Base-by-base conservation (phyloP, 768 basidiomycete genomes). In the Pulveroboletus sp. region DNA sequence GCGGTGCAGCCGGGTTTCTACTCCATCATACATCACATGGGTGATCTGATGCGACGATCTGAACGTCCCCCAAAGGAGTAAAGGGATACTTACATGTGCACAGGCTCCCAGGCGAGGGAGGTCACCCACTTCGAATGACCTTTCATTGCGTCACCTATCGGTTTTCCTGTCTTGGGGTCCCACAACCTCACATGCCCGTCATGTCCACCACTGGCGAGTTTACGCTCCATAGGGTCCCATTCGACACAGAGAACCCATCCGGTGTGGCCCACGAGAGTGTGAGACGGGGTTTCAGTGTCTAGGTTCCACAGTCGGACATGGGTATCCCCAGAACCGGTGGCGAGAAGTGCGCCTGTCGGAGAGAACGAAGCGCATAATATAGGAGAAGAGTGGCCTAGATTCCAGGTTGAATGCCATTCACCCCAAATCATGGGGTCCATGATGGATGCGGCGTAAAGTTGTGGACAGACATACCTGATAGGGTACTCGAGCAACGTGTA, bases 101-200 rank as follows among this genome's bases (percentile, higher is more conserved):
- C 83, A 6, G 96, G 95, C 64, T 98, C 96, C 92, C 94, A 98
- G 31, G 93, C 80, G 20, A 99, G 77, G 14, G 89, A 89, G 4
- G 88, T 98, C 50, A 98, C 85, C 93, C 94, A 97, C 73, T 98
- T 97, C 24, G 89, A 77, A 62, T 99, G 96, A 0, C 96, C 95
- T 61, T 84, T 89, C 57, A 98, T 71, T 0, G 89, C 89, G 47
- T 93, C 89, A 8, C 95, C 93, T 17, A 90, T 76, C 0, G 90
- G 75, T 61, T 91, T 91, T 23, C 96, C 94, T 0, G 86, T 86
- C 63, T 86, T 89, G 13, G 93, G 93, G 59, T 96, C 89, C 96
- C 95, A 99, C 50, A 98, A 68, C 43, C 93, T 76, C 53, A 93
- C 90, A 60, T 93, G 88, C 16, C 91, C 89, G 67, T 99, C 94